Evolutionary conservation across 2,329 filamentous ascomycete species (phyloP), one percentile per base, ranked within the genome.

Genomic region (Annulohypoxylon truncatum): DNA sequence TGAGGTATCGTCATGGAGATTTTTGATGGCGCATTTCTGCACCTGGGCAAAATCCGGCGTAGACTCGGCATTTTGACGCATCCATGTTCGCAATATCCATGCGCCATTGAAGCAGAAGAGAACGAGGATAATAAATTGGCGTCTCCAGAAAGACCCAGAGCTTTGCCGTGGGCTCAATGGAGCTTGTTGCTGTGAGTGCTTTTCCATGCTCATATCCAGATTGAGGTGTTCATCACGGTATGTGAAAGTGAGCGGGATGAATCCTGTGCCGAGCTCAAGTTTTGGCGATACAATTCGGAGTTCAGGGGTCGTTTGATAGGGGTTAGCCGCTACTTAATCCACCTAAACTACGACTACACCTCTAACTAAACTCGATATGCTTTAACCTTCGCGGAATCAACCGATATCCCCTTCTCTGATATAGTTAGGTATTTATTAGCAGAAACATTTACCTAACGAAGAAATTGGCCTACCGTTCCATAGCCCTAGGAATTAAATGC

Each of bases 1-100:
- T 2, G 80, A 81, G 4, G 85, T 77, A 51, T 84, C 80, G 4
- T 79, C 79, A 15, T 81, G 81, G 10, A 87, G 76, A 47, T 83
- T 87, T 33, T 80, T 70, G 61, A 87, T 85, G 12, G 87, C 82
- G 72, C 87, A 90, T 76, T 70, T 66, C 35, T 67, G 68, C 7
- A 74, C 62, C 13, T 65, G 53, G 8, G 53, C 50, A 8, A 72
- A 44, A 47, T 72, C 60, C 6, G 55, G 51, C n/a, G 40, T 20
- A 1, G 55, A 44, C 8, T 44, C 33, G 3, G 22, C 9, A 46
- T 29, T 10, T 13, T 31, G 35, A 1, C 12, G 35, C 22, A 20
- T 1, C 67, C 59, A 64, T 40, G 31, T 20, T 48, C 38, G 48
- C 22, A 28, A 54, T 31, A 58, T 53, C 31, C 52, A 65, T 20